Percentiles rank a stretch among this genome's conserved stretches.
These are phyloP conservation scores for sorghum (Sorghum bicolor) DNA, from an alignment of 176 grass and related monocot genomes.

Conservation along the genomic window Sorghum_bicolor_NCBIv3 NC_012877.2:1187001-1187500, in stretches of 20 bases:
- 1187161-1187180: neutral
- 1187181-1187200: neutral
- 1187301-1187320: too few species aligned
- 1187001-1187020: neutral
- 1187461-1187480: too few species aligned
- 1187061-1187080: neutral
- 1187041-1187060: neutral
- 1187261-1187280: too few species aligned
- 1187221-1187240: conserved; percentile 13
- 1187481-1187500: too few species aligned
- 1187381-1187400: too few species aligned
- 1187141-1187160: neutral
- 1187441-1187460: too few species aligned
- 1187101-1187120: neutral
- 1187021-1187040: neutral
- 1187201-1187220: conserved; percentile 19
- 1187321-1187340: too few species aligned
- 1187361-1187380: too few species aligned
- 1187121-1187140: conserved; percentile 17
- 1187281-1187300: too few species aligned
- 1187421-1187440: too few species aligned
- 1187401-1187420: too few species aligned
- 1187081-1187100: conserved; percentile 25
- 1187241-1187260: neutral
- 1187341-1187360: too few species aligned